Percentiles rank a stretch among this genome's conserved stretches.
phyloP scores from a whole-genome alignment of 805 yeast genomes.

The Pichia insulana region DNA sequence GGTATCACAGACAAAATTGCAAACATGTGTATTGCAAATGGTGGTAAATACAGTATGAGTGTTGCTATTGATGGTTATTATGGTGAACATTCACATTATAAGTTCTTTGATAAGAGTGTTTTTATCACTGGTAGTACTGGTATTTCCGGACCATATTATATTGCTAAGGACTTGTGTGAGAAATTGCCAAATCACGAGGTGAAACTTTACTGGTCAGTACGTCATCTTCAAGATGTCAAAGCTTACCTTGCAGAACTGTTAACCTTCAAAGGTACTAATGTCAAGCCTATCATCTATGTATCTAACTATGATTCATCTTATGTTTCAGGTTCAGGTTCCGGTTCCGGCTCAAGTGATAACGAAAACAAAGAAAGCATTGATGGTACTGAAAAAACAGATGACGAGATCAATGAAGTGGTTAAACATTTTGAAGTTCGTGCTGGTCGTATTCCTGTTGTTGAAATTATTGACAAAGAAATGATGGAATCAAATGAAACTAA shows the following conservation, averaged over 20 bases:
- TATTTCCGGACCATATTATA: slow-evolving; percentile 49
- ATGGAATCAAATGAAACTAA: slow-evolving; percentile 17
- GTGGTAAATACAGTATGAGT: slow-evolving; percentile 20
- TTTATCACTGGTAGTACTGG: slow-evolving; percentile 73
- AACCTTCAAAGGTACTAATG: slow-evolving; percentile 26
- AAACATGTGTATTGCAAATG: slow-evolving; percentile 20
- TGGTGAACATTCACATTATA: slow-evolving; percentile 46
- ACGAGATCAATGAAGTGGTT: slow-evolving; percentile 17
- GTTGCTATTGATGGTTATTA: slow-evolving; percentile 64
- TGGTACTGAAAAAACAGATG: slow-evolving; percentile 1
- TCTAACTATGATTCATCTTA: slow-evolving; percentile 10
- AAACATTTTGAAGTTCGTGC: slow-evolving; percentile 34
- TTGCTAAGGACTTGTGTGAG: slow-evolving; percentile 27
- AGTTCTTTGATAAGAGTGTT: slow-evolving; percentile 44
- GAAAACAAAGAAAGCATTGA: neutral
- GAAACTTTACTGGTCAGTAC: slow-evolving; percentile 56
- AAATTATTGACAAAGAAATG: slow-evolving; percentile 31
- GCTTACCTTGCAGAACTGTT: slow-evolving; percentile 41
- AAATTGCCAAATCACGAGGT: slow-evolving; percentile 27
- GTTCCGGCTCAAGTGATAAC: too few relatives aligned
- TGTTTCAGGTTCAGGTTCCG: neutral
- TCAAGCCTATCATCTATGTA: slow-evolving; percentile 34
- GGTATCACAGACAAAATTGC: slow-evolving; percentile 49
- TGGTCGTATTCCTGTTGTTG: slow-evolving; percentile 36
- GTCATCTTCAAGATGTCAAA: slow-evolving; percentile 40